Evolutionary conservation across 2,329 filamentous ascomycete species (phyloP).

Genomic region (Cryoendolithus antarcticus): DNA sequence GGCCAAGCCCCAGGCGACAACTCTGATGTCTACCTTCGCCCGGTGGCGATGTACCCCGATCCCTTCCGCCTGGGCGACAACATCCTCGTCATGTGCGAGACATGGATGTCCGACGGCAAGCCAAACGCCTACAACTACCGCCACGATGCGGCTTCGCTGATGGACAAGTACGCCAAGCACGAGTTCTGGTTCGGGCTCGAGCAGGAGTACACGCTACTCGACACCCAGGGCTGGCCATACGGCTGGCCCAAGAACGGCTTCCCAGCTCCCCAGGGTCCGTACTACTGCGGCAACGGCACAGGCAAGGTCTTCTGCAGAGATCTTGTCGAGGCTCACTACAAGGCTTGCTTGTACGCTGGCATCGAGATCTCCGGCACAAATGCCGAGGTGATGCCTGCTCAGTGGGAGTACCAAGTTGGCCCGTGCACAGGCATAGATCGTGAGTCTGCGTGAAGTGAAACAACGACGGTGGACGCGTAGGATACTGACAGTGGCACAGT

Average conservation of each 20-base stretch:
- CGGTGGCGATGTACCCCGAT: constrained; percentile 77
- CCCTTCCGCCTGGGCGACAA: constrained; percentile 84
- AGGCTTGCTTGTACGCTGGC: constrained; percentile 75
- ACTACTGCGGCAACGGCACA: constrained; percentile 96
- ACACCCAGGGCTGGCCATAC: constrained; percentile 73
- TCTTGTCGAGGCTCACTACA: constrained; percentile 91
- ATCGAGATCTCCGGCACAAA: constrained; percentile 97
- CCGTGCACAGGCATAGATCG: constrained; percentile 76
- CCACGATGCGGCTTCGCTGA: constrained; percentile 78
- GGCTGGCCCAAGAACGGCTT: constrained; percentile 82
- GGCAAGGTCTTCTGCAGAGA: constrained; percentile 97
- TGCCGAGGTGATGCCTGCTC: constrained; percentile 94
- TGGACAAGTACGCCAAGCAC: constrained; percentile 72
- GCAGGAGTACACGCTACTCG: constrained; percentile 93
- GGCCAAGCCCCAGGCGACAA: constrained; percentile 87
- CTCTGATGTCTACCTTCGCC: constrained; percentile 94
- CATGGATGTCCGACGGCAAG: constrained; percentile 83
- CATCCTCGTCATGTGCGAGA: constrained; percentile 88
- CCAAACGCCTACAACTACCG: constrained; percentile 99
- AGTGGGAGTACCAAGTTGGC: constrained; percentile 97
- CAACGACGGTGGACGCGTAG: too few species aligned
- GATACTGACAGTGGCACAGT: constrained; percentile 38
- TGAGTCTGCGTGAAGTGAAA: too few species aligned
- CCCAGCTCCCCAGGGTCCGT: constrained; percentile 85
- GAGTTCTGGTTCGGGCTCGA: constrained; percentile 96